Percentiles rank a stretch among this genome's conserved stretches.
Evolutionary conservation across 2,329 filamentous ascomycete genomes (phyloP).

Genomic region (Colletotrichum siamense): DNA sequence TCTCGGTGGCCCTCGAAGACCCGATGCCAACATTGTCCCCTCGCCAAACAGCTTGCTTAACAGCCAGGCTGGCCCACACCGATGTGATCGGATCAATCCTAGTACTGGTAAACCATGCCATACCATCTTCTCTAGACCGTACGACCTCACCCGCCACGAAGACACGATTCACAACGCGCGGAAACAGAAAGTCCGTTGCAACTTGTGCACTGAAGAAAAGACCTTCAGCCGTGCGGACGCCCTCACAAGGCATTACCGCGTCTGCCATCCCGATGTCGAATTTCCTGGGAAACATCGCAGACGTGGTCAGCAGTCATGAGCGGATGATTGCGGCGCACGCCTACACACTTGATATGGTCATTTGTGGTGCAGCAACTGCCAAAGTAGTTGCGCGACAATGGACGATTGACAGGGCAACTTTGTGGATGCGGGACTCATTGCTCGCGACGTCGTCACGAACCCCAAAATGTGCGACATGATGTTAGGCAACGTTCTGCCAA

Average conservation of each 20-base stretch:
- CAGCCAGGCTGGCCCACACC: constrained; percentile 91
- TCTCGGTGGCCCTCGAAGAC: constrained; percentile 40
- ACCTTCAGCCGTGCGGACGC: constrained; percentile 96
- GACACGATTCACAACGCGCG: constrained; percentile 96
- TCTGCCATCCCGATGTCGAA: constrained; percentile 89
- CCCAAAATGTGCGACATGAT: neutral
- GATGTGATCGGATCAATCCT: constrained; percentile 91
- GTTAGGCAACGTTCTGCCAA: neutral
- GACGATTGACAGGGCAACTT: neutral
- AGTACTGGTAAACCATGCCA: constrained; percentile 95
- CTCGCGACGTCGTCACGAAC: neutral
- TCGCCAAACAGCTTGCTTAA: constrained; percentile 64
- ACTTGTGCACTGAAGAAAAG: constrained; percentile 94
- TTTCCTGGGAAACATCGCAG: constrained; percentile 70
- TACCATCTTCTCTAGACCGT: constrained; percentile 91
- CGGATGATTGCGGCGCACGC: neutral
- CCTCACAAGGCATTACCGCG: constrained; percentile 90
- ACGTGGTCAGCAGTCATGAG: constrained; percentile 22
- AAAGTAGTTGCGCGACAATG: neutral
- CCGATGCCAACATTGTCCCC: constrained; percentile 49
- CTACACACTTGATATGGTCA: neutral
- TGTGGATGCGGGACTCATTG: neutral
- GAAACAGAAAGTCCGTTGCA: constrained; percentile 93
- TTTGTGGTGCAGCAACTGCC: neutral
- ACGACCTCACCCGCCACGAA: constrained; percentile 95